These are phyloP conservation scores for Physaria fendleri DNA, from an alignment of 345 rosid species.

Conservation along the genomic window DNA sequence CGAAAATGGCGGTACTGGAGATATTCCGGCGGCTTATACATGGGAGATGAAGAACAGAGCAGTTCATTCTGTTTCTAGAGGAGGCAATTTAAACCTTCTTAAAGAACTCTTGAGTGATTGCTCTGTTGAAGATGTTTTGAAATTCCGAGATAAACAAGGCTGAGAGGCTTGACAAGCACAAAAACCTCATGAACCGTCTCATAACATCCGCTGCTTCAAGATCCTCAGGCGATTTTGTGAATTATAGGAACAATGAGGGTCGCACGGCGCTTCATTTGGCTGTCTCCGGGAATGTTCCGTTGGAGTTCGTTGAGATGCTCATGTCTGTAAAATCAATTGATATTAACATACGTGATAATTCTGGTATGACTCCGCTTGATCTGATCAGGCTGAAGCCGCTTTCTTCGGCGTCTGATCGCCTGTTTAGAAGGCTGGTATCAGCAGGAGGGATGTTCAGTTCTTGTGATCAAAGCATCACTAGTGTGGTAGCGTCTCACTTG, in stretches of 20 bases:
- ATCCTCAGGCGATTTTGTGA: constrained; percentile 38
- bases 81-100: constrained; percentile 55
- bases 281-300: constrained; percentile 54
- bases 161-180: constrained; percentile 69
- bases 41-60: constrained; percentile 84
- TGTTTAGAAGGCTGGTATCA: constrained; percentile 59
- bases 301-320: constrained; percentile 58
- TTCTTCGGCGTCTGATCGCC: constrained; percentile 58
- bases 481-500: constrained; percentile 56
- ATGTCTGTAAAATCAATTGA: constrained; percentile 57
- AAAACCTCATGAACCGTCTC: constrained; percentile 56
- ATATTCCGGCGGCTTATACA: constrained; percentile 53
- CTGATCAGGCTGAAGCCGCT: constrained; percentile 58
- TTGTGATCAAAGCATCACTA: constrained; percentile 47
- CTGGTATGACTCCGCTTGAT: constrained; percentile 84
- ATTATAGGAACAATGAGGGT: constrained; percentile 54
- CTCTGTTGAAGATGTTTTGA: constrained; percentile 37
- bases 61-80: constrained; percentile 85
- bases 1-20: constrained; percentile 43
- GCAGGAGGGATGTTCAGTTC: constrained; percentile 66
- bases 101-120: constrained; percentile 49
- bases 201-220: constrained; percentile 34
- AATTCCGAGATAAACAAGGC: constrained; percentile 68
- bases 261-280: constrained; percentile 86
- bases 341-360: constrained; percentile 51